Base-by-base conservation (phyloP, 495 filamentous ascomycete species). In the Melanomma pulvis-pyrius region DNA sequence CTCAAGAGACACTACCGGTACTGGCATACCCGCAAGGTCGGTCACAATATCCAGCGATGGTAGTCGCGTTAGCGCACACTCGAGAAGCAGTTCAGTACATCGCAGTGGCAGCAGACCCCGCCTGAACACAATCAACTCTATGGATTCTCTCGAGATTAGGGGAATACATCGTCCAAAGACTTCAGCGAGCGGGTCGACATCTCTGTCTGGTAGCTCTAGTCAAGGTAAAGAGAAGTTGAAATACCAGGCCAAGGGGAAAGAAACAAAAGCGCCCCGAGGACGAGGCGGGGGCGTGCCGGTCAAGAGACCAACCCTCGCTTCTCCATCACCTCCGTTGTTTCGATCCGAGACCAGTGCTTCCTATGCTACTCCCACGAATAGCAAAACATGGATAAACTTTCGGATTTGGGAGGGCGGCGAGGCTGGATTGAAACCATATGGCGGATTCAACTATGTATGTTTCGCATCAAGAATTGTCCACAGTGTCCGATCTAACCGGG, bases 401-500 rank as follows among this genome's bases (percentile, higher is more conserved):
- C 54, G 60, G 9, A 65, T 72, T n/a, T 72, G 70, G 70, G 53
- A 72, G n/a, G 70, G 70, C 17, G 59, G 51, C 25, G 70, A 72
- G 21, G 29, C 51, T 41, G 61, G 61, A 6, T n/a, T 63, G 6
- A 57, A 34, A 6, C 70, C 70, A 8, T 72, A 72, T 51, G 65
- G 70, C 19, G 70, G 70, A 12, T 72, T 69, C 29, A 58, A 72
- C n/a, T 69, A 50, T 55, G 68, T 71, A 64, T 28, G 63, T 60
- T 59, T 36, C 4, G 30, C 21, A 30, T 2, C 8, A 39, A 24
- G 1, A 6, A 15, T n/a, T 6, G 3, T 7, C n/a, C 39, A 44
- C 9, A 44, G 39, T n/a, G 2, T 44, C 41, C 32, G 21, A 2
- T 4, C 41, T 8, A 44, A 8, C 8, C 24, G 22, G 28, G 2